Base-by-base conservation (phyloP, 148 eudicot species). In the Silene uniflora region DNA sequence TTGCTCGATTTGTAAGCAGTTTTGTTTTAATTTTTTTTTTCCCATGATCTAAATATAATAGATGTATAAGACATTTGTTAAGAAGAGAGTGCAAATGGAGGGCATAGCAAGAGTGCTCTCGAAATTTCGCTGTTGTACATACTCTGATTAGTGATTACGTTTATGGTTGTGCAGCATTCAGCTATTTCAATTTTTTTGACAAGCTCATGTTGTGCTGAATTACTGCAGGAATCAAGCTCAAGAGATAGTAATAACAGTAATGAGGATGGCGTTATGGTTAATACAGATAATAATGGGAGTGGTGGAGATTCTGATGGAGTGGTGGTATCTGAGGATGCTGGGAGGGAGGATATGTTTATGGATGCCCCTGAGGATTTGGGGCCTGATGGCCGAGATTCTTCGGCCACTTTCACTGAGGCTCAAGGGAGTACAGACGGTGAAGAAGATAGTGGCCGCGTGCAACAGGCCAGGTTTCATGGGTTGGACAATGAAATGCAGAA, bases 321-420 rank as follows among this genome's bases (percentile, higher is more conserved):
- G 80, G 89, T 80, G 73, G 85, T 81, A 60, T 78, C 84, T 22
- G 98, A 91, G 71, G 99, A 95, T 79, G 96, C 87, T 42, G 93
- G 86, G 44, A 88, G 85, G 78, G 97, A 94, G 55, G 98, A 94
- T 67, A 91, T 88, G 92, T 95, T 95, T 83, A 87, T 90, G 72
- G 99, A 95, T 80, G 95, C 96, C 73, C 86, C 99, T 2, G 99
- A 94, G 83, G 98, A 90, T 81, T 77, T 90, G 81, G 84, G 85
- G 24, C 79, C 85, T 71, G 92, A 87, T 19, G 88, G 82, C 55
- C 84, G 85, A 76, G 88, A 85, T 55, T 81, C 88, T 0, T 58
- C 83, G 14, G 79, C 78, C 35, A 63, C 69, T 76, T 77, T 60
- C 69, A 72, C 87, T 76, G 96, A 93, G 77, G 64, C 84, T 61